Evolutionary conservation across 139 green algal genomes (phyloP).

Genomic region (Nannochloris sp.): DNA sequence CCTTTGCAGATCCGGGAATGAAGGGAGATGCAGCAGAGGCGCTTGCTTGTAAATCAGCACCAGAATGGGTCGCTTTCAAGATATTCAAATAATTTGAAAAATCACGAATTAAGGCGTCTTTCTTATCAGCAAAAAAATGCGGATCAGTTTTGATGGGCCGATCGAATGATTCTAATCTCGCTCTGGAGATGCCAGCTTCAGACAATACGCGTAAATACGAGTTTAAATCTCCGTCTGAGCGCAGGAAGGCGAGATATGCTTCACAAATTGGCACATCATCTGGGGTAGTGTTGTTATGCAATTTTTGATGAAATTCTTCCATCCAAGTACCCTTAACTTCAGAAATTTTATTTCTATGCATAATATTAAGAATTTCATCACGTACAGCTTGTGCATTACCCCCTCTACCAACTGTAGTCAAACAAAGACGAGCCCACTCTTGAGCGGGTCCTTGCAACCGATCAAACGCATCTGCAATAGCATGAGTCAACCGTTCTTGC

Average conservation of each 20-base stretch:
- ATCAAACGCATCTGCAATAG: slow-evolving; percentile 52
- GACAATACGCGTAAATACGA: slow-evolving; percentile 86
- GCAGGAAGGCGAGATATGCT: slow-evolving; percentile 90
- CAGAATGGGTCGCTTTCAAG: slow-evolving; percentile 75
- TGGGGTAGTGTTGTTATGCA: slow-evolving; percentile 88
- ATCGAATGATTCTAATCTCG: slow-evolving; percentile 91
- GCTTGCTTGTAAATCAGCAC: slow-evolving; percentile 67
- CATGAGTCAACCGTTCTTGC: slow-evolving; percentile 84
- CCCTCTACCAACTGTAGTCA: slow-evolving; percentile 84
- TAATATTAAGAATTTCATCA: slow-evolving; percentile 98
- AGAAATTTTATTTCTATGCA: slow-evolving; percentile 89
- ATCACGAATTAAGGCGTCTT: slow-evolving; percentile 77
- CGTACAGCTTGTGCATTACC: slow-evolving; percentile 93
- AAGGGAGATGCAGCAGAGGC: slow-evolving; percentile 35
- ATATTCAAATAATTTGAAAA: slow-evolving; percentile 92
- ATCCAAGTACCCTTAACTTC: slow-evolving; percentile 84
- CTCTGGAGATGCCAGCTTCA: slow-evolving; percentile 70
- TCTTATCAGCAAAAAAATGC: slow-evolving; percentile 74
- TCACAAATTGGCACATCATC: slow-evolving; percentile 99
- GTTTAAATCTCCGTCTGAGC: slow-evolving; percentile 61
- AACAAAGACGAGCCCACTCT: slow-evolving; percentile 84
- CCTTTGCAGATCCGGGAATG: slow-evolving; percentile 56
- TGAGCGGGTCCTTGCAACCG: slow-evolving; percentile 50
- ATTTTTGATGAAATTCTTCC: slow-evolving; percentile 97
- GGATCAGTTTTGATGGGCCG: slow-evolving; percentile 80